Evolutionary conservation across 768 basidiomycete genomes (phyloP), one percentile per base, ranked within the genome.

Genomic region (Hypholoma sublateritium): DNA sequence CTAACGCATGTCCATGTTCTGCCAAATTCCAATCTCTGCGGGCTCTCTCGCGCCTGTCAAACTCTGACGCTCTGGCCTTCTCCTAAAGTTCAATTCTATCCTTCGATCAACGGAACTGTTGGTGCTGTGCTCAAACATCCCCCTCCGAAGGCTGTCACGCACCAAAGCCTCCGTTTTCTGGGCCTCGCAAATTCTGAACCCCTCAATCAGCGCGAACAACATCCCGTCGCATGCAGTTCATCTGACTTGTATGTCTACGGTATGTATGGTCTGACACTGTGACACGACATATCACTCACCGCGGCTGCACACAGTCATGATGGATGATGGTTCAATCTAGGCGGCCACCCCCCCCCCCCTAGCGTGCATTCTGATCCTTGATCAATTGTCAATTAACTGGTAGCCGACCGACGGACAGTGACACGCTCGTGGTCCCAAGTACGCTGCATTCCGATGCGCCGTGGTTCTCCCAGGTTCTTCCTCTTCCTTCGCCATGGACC

Each of bases 51-150:
- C 43, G 42, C 34, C 19, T 53, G 53, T 53, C 53, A 45, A 32
- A 32, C 43, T 19, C 42, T 28, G 43, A 19, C 8, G 39, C 25
- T 34, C 14, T 28, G 5, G 13, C 8, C 21, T 8, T n/a, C 37
- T 50, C 36, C 2, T 24, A 19, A 17, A 21, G 12, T 51, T 51
- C 19, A 39, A 51, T 39, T 51, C 50, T 25, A n/a, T 24, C 35
- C 37, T 35, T 51, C 50, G 50, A 51, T 51, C 50, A 51, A 51
- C 50, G 50, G 50, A 36, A 39, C 24, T 41, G 50, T 17, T 19
- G 37, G 32, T 35, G 50, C 50, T 39, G 50, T 39, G 37, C 50
- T 51, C 17, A 51, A 14, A 39, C 12, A 14, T n/a, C 5, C 37
- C 37, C 11, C 50, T 50, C 50, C 37, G 50, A 51, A 4, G 22